Base-by-base conservation (phyloP, 2,329 filamentous ascomycete genomes). In the Fusarium longipes region DNA sequence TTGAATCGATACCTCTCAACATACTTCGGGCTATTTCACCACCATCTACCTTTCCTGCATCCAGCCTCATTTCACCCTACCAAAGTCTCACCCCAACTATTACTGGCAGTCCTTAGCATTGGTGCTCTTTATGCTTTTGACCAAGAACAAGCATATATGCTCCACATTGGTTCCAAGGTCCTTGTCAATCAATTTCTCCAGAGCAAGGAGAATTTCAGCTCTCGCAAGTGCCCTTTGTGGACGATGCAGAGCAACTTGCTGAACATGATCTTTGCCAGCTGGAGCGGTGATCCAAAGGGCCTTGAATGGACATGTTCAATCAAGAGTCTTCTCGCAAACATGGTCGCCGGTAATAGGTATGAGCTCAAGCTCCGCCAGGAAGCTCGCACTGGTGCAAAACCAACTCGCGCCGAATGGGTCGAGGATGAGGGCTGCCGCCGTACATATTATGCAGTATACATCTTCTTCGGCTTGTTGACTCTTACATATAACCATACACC, bases 211-310 rank as follows among this genome's bases (percentile, higher is more conserved):
- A 97, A 97, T 80, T 98, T 98, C 79, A 97, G 95, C 83, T 98
- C 96, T 10, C 90, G 95, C 73, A 98, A 97, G 79, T 98, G 95
- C 74, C 96, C 96, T 6, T 81, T 99, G 15, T 98, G 96, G 95
- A 96, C 95, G 45, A 98, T 98, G 93, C 96, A 99, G 78, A 93
- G 93, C 77, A 97, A 94, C 5, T 83, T 99, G 53, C 84, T 99
- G 59, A 99, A 99, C 84, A 98, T 98, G 96, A 90, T 97, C 70
- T 98, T 99, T 78, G 93, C 96, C 55, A 98, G 94, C 83, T 99
- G 96, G 96, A 98, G 96, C 78, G 96, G 96, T 74, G 96, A 98
- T 75, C 91, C 96, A 33, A 98, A 97, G 80, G 96, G 96, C 35
- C 86, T 99, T 4, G 96, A 99, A 79, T 99, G 96, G 96, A 94